Percentiles rank a stretch among this genome's conserved stretches.
Evolutionary conservation across 192 early-diverging fungal species (phyloP).

Genomic region (Backusella liffmaniae): DNA sequence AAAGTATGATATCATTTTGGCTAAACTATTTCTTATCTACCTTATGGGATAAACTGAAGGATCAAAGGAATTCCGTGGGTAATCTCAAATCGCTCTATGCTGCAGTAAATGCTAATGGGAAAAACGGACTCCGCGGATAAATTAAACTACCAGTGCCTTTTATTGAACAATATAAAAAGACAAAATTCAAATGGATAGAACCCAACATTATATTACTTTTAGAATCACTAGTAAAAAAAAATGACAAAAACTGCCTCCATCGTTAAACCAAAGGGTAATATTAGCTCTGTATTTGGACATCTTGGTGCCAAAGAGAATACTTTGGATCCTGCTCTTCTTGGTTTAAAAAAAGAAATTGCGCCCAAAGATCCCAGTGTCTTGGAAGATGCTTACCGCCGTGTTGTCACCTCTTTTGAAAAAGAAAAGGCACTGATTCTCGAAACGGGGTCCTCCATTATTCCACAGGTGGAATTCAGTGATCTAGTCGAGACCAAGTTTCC

Average conservation of each 20-base stretch:
- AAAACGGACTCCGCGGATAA: not conserved
- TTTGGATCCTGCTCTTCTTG: conserved; percentile 20
- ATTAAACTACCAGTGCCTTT: not conserved
- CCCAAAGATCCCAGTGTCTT: not conserved
- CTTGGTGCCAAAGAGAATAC: conserved; percentile 11
- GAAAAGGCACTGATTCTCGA: conserved; percentile 17
- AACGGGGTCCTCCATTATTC: conserved; percentile 16
- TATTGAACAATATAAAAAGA: not conserved
- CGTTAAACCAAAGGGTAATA: conserved; percentile 20
- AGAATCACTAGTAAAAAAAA: not conserved
- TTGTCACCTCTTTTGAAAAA: conserved; percentile 1
- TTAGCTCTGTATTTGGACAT: conserved; percentile 23
- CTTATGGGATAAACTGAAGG: not conserved
- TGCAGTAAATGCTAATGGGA: not conserved
- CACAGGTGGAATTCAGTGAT: conserved; percentile 18
- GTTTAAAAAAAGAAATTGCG: conserved; percentile 20
- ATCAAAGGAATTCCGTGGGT: not conserved
- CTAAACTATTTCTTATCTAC: not conserved
- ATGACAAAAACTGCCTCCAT: not conserved
- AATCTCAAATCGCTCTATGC: not conserved
- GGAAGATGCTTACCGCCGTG: conserved; percentile 8
- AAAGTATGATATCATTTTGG: not conserved
- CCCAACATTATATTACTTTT: no score
- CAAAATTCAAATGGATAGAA: not conserved
- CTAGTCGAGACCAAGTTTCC: conserved; percentile 13